Evolutionary conservation across 805 yeast species (phyloP), one percentile per base, ranked within the genome.

Genomic region (Metschnikowia dekortorum): DNA sequence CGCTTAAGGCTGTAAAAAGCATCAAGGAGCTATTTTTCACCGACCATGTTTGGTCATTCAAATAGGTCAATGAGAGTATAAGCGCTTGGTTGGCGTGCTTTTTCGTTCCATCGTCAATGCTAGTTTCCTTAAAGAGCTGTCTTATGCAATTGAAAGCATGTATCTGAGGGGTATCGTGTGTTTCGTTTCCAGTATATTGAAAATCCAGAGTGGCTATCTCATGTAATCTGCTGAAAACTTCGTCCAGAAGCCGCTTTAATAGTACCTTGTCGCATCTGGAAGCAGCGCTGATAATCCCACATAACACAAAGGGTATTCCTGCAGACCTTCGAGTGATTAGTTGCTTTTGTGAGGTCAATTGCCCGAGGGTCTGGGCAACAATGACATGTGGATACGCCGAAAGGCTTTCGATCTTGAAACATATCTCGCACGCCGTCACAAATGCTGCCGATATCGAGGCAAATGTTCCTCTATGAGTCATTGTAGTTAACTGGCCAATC

Each of bases 401-500:
- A 7, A 42, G 37, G 38, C 45, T 42, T 9, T n/a, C 30, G 2
- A 63, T 56, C 8, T 51, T 37, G 38, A 68, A 64, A 62, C 92
- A 83, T n/a, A 81, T 65, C 11, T 67, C 54, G 57, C 96, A 88
- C 49, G 84, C 78, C 6, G 82, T 75, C 11, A 83, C 75, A 58
- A 87, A 89, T 0, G 94, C 80, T 5, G 97, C 96, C 54, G 87
- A 84, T 0, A 91, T 85, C 0, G 97, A 83, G 8, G 95, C 84
- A 54, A 92, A 88, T 0, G 97, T 96, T 32, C 98, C 98, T 53
- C 95, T 78, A 59, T 94, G 98, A 41, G 91, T 80, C 18, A 91
- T 84, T 0, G 82, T 74, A 3, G 88, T 76, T 34, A 94, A 69
- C 62, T 90, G 96, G 9, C 71, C 77, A 50, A 86, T 73, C 2